Percentiles rank a stretch among this genome's conserved stretches.
Evolutionary conservation across 2,329 filamentous ascomycete species (phyloP).

Genomic region (Beauveria scarabaeidicola): DNA sequence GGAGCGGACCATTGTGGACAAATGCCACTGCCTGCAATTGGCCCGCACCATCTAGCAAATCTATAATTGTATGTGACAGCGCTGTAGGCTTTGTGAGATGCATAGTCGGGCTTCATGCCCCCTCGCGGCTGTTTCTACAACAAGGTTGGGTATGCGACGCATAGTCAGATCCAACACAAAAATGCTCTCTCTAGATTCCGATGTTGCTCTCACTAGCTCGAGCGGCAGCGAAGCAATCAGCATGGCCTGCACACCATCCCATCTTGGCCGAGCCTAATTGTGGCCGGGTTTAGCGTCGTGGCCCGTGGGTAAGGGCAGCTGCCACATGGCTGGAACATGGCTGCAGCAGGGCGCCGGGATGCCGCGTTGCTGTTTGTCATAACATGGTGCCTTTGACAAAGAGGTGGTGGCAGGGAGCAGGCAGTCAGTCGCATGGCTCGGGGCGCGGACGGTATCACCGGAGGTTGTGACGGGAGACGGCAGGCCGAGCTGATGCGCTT

Average conservation of each 20-base stretch:
- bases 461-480: not conserved
- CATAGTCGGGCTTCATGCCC: not conserved
- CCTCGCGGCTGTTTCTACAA: no score
- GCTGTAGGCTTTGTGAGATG: not conserved
- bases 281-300: not conserved
- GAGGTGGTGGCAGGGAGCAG: not conserved
- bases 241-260: not conserved
- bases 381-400: slow-evolving; percentile 1
- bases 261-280: not conserved
- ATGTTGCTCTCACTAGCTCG: not conserved
- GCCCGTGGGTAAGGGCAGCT: slow-evolving; percentile 4
- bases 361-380: slow-evolving; percentile 9
- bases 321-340: not conserved
- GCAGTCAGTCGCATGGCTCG: not conserved
- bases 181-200: not conserved
- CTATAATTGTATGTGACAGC: not conserved
- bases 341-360: not conserved
- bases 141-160: no score
- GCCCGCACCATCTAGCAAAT: not conserved
- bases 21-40: not conserved
- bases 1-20: not conserved
- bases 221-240: not conserved
- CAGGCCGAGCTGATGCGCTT: not conserved
- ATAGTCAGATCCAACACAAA: not conserved
- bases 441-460: not conserved